Evolutionary conservation across 2,329 filamentous ascomycete genomes (phyloP), one percentile per base, ranked within the genome.

Genomic region (Basipetospora chlamydospora): DNA sequence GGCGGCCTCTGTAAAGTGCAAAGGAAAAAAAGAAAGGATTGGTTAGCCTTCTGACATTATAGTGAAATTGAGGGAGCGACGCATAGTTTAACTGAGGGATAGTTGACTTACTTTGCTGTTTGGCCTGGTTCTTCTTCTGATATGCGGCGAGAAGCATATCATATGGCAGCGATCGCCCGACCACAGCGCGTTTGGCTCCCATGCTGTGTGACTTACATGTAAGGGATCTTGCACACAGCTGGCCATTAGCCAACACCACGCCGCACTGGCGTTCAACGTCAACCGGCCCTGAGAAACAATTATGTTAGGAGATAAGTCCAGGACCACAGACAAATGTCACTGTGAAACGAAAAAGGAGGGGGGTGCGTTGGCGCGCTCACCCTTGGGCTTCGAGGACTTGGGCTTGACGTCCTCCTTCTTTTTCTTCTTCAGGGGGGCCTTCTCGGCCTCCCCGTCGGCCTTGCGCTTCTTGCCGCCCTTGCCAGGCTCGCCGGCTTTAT

Each of bases 101-200:
- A 10, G 13, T 11, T 26, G 28, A 70, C 79, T 60, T 67, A 87
- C 84, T 93, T 58, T 96, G 90, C 61, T 94, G 84, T 52, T 94
- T 93, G 16, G 90, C 90, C 57, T 96, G 90, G 49, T 98, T 98
- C 67, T 95, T 96, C 69, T 96, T 95, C 56, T 90, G 83, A 50
- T 90, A 90, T 6, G 80, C 79, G 11, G 81, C 77, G 26, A 95
- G 67, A 26, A 95, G 64, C 79, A 93, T 90, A 55, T 94, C 86
- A 51, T 95, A 95, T 2, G 87, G 87, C 41, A 93, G 60, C 30
- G 82, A 90, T 42, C 87, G 70, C 1, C 87, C 87, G 5, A 84
- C 80, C 3, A 95, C 87, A 1, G 81, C 80, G 46, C 87, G 71
- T 58, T 95, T 95, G 5, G 87, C 80, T 9, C 87, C 86, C 87